These are phyloP conservation scores for Pythium phragmitis DNA, from an alignment of 352 stramenopile genomes.

Conservation along the genomic window DNA sequence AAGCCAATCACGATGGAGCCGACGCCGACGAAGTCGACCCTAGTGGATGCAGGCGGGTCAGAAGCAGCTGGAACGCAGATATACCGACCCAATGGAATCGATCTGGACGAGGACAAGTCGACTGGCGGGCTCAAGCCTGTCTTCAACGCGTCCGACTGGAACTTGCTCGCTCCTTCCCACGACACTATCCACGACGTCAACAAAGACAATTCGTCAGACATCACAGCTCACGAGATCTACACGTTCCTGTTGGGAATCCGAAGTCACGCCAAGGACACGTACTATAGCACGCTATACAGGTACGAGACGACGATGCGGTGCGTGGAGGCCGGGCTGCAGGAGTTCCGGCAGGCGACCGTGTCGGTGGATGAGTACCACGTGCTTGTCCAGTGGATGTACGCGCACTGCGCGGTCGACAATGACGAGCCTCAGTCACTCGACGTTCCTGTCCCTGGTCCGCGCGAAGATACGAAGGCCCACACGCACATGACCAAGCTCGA, in stretches of 20 bases:
- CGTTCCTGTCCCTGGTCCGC: not conserved
- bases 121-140: not conserved
- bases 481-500: conserved; percentile 52
- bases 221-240: conserved; percentile 23
- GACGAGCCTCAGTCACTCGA: not conserved
- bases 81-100: not conserved
- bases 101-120: not conserved
- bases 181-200: conserved; percentile 13
- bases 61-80: not conserved
- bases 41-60: not conserved
- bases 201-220: conserved; percentile 5
- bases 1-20: not conserved
- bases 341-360: conserved; percentile 22
- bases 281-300: conserved; percentile 13
- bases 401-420: conserved; percentile 31
- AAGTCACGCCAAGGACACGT: conserved; percentile 1
- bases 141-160: conserved; percentile 16
- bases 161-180: conserved; percentile 18
- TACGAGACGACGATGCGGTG: conserved; percentile 17
- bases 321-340: conserved; percentile 15
- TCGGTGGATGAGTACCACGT: conserved; percentile 17
- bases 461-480: conserved; percentile 12
- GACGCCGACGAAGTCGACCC: not conserved
- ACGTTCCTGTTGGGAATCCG: conserved; percentile 10
- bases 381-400: conserved; percentile 34